A percentile compares a stretch with the other conserved stretches of the same genome.
phyloP scores from a whole-genome alignment of 2,329 filamentous ascomycete species.

The Sarocladium strictum region DNA sequence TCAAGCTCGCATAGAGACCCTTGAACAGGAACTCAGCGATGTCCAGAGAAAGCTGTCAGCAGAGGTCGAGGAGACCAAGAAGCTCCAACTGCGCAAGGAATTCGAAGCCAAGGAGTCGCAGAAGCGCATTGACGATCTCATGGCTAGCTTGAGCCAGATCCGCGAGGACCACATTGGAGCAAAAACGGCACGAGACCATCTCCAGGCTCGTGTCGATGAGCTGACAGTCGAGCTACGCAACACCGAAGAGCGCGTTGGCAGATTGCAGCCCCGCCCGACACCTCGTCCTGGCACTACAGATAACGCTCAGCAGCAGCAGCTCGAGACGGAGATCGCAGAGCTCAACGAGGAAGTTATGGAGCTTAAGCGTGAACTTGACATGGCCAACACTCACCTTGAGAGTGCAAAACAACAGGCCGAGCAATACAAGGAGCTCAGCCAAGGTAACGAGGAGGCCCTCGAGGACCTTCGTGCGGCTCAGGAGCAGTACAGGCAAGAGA shows the following conservation, averaged over 20 bases:
- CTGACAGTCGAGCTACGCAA: constrained; percentile 81
- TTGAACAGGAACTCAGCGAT: constrained; percentile 72
- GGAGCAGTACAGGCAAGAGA: constrained; percentile 83
- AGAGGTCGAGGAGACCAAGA: constrained; percentile 79
- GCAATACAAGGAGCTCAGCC: constrained; percentile 83
- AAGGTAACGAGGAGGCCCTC: constrained; percentile 80
- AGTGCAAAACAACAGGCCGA: constrained; percentile 75
- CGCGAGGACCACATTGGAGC: constrained; percentile 81
- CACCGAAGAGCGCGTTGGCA: constrained; percentile 79
- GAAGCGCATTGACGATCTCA: constrained; percentile 87
- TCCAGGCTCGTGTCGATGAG: constrained; percentile 85
- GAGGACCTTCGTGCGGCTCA: constrained; percentile 72
- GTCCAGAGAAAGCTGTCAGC: constrained; percentile 79
- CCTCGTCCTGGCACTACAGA: constrained; percentile 44
- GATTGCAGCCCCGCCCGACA: constrained; percentile 74
- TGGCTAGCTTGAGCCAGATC: constrained; percentile 68
- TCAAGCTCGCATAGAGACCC: constrained; percentile 67
- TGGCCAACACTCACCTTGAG: constrained; percentile 74
- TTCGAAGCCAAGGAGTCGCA: constrained; percentile 85
- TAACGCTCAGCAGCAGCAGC: constrained; percentile 41
- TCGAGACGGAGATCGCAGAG: constrained; percentile 66
- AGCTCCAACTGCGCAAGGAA: constrained; percentile 76
- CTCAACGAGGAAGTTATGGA: constrained; percentile 78
- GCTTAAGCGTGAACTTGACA: constrained; percentile 78
- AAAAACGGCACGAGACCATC: constrained; percentile 83